Evolutionary conservation across 2,329 filamentous ascomycete genomes (phyloP), one percentile per base, ranked within the genome.

Genomic region (Penicillium sumatraense): DNA sequence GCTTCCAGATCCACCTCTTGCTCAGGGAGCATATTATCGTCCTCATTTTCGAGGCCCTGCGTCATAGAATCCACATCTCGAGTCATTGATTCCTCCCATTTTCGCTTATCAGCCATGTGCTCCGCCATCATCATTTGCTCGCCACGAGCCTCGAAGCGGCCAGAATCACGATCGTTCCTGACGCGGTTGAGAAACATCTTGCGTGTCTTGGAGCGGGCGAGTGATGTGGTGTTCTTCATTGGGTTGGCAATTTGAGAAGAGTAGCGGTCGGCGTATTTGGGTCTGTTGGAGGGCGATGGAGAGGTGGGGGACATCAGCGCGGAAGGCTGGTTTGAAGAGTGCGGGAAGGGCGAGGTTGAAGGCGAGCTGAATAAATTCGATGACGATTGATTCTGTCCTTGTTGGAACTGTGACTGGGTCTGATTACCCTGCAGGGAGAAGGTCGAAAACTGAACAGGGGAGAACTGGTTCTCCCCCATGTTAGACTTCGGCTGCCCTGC

Each of bases 41-140:
- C 68, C 27, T 65, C 68, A 23, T 59, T 53, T 21, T 65, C 66
- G 41, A 60, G 53, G 36, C 49, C 61, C 23, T 47, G 29, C 44
- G 63, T 60, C 36, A 66, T 57, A 44, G 58, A 58, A 47, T 72
- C 72, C 18, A 69, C 71, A 38, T 68, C 59, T 33, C 68, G 57
- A 44, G 60, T 63, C 74, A 77, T 76, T 23, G 51, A 57, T 58
- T 76, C 74, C 26, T 72, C 70, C 72, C 76, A 78, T 48, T 60
- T 59, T 58, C 67, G 69, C 65, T 71, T 68, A 62, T 72, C 75
- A 51, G 65, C 70, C 52, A 72, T 62, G 64, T 70, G 70, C 57
- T 79, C 78, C 73, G 71, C 75, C 61, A 65, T 74, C 68, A 71
- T 73, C 55, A 74, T 70, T 69, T 71, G 76, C 64, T 72, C 81